Conservation (phyloP, 2,329 filamentous ascomycete species). For the Emydomyces testavorans region DNA sequence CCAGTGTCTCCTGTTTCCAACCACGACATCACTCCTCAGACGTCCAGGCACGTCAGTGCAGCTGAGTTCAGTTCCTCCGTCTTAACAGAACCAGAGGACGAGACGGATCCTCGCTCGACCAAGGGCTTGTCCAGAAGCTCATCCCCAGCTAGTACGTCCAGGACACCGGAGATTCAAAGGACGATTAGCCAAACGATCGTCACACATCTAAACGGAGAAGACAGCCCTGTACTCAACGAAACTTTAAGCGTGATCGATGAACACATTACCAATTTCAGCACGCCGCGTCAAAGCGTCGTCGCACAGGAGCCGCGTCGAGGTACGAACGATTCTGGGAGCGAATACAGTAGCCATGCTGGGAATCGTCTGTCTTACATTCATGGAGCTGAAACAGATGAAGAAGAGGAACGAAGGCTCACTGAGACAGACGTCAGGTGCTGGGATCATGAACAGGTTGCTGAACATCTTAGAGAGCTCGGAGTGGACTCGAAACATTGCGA, state of each 20-base stretch:
- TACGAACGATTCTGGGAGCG: slow-evolving; percentile 69
- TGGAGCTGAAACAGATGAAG: slow-evolving; percentile 74
- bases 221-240: slow-evolving; percentile 79
- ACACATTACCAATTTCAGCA: slow-evolving; percentile 79
- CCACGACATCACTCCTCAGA: slow-evolving; percentile 32
- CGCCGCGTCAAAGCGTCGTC: slow-evolving; percentile 44
- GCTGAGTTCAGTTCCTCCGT: slow-evolving; percentile 22
- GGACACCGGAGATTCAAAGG: slow-evolving; percentile 33
- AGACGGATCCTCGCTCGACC: slow-evolving; percentile 15
- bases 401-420: slow-evolving; percentile 61
- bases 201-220: slow-evolving; percentile 43
- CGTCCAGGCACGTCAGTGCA: slow-evolving; percentile 30
- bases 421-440: slow-evolving; percentile 66
- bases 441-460: slow-evolving; percentile 71
- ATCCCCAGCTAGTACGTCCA: slow-evolving; percentile 15
- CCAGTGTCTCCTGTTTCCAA: slow-evolving; percentile 23
- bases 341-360: slow-evolving; percentile 70
- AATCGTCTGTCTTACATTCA: slow-evolving; percentile 82
- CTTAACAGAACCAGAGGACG: slow-evolving; percentile 16
- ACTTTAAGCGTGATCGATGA: slow-evolving; percentile 94
- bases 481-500: slow-evolving; percentile 86
- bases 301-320: slow-evolving; percentile 42
- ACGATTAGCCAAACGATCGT: slow-evolving; percentile 38
- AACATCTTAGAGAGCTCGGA: slow-evolving; percentile 73
- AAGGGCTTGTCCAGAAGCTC: not conserved